Evolutionary conservation across 495 filamentous ascomycete genomes (phyloP).

Genomic region (Neurospora hispaniola): DNA sequence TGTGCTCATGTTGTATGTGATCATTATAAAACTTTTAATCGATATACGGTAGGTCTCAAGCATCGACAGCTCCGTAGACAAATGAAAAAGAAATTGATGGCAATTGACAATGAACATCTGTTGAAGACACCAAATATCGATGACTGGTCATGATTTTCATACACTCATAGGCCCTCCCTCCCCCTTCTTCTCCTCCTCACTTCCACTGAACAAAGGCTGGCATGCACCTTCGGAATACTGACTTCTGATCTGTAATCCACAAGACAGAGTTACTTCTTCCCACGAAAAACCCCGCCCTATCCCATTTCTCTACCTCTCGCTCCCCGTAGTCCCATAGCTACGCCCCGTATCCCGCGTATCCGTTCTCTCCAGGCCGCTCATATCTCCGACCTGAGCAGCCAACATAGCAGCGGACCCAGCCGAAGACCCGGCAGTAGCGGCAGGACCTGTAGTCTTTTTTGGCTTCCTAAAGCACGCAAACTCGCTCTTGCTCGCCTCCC

Average conservation of each 20-base stretch:
- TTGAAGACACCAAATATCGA: not conserved
- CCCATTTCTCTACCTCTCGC: not conserved
- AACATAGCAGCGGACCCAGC: not conserved
- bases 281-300: not conserved
- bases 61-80: not conserved
- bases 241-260: not conserved
- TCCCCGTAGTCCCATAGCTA: not conserved
- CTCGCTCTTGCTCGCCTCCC: slow-evolving; percentile 73
- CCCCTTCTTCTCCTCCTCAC: too few species aligned
- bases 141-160: not conserved
- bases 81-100: not conserved
- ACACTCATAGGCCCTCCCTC: too few species aligned
- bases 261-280: not conserved
- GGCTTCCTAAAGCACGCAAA: slow-evolving; percentile 70
- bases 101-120: not conserved
- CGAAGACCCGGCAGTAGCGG: not conserved
- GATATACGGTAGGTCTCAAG: not conserved
- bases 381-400: not conserved
- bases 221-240: not conserved
- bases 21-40: not conserved
- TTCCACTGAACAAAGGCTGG: not conserved
- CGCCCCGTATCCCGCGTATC: slow-evolving; percentile 11
- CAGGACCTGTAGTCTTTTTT: slow-evolving; percentile 6
- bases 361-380: slow-evolving; percentile 9
- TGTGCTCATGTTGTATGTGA: not conserved